Conservation (phyloP, 1,139 yeast genomes). For the Candida freyschussii region DNA sequence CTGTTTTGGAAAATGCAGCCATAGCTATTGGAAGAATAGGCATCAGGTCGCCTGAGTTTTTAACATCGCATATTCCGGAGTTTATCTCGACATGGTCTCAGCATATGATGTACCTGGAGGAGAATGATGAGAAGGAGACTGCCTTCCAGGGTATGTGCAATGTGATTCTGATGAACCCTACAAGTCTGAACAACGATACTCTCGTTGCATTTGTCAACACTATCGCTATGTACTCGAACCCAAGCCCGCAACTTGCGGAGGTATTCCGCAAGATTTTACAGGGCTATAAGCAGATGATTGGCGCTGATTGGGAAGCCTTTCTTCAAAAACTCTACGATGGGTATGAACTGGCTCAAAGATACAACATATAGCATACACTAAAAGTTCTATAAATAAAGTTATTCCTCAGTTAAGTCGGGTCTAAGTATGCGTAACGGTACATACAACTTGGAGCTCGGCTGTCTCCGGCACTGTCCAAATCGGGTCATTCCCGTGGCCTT, state of each 20-base stretch:
- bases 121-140: conserved; percentile 77
- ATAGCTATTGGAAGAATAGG: conserved; percentile 92
- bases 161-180: conserved; percentile 61
- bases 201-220: conserved; percentile 58
- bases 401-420: too few relatives aligned
- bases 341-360: conserved; percentile 13
- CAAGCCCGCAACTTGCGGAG: conserved; percentile 42
- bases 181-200: conserved; percentile 50
- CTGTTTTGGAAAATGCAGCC: conserved; percentile 86
- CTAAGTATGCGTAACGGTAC: too few relatives aligned
- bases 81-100: conserved; percentile 64
- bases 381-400: too few relatives aligned
- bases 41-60: conserved; percentile 51
- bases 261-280: conserved; percentile 40
- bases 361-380: too few relatives aligned
- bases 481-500: too few relatives aligned
- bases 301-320: conserved; percentile 35
- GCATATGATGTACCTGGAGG: conserved; percentile 58
- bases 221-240: conserved; percentile 55
- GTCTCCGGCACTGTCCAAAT: too few relatives aligned
- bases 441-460: too few relatives aligned
- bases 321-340: conserved; percentile 24
- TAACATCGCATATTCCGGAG: conserved; percentile 53
- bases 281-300: conserved; percentile 47
- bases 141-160: conserved; percentile 75